Evolutionary conservation across 257 asterid species (phyloP).

Genomic region (Solanum clarkiae): DNA sequence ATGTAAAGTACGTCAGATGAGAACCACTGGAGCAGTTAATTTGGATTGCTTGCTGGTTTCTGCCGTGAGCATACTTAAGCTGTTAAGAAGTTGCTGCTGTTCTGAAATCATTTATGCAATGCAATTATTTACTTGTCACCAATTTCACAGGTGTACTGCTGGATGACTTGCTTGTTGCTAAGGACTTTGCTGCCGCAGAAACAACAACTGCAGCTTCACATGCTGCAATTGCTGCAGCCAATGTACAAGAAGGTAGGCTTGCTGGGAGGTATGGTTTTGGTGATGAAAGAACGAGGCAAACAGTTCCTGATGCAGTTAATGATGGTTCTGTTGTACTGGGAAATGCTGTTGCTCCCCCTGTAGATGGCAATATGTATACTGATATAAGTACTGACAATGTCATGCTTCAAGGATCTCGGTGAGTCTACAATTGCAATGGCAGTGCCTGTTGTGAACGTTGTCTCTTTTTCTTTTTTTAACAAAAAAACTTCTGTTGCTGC

Average conservation of each 20-base stretch:
- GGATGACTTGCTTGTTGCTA: constrained; percentile 94
- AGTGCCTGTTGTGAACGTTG: background rate
- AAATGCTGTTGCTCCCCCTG: constrained; percentile 84
- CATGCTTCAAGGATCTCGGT: constrained; percentile 77
- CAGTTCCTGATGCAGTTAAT: constrained; percentile 32
- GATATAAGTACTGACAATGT: constrained; percentile 94
- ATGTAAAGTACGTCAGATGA: background rate
- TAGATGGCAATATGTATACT: constrained; percentile 78
- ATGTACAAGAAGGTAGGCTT: constrained; percentile 50
- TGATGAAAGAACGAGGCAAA: constrained; percentile 53
- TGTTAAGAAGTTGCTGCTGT: background rate
- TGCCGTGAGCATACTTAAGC: background rate
- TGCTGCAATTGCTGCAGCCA: constrained; percentile 89
- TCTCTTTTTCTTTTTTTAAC: background rate
- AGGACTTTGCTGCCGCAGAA: constrained; percentile 93
- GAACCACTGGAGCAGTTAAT: background rate
- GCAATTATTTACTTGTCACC: background rate
- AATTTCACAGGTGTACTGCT: constrained; percentile 62
- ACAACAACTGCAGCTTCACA: constrained; percentile 95
- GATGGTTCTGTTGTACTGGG: constrained; percentile 95
- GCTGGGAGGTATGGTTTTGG: constrained; percentile 55
- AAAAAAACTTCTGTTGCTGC: background rate
- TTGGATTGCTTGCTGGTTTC: background rate
- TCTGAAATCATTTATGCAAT: background rate
- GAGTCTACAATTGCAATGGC: constrained; percentile 3